phyloP scores from a whole-genome alignment of 805 yeast species.

The Saturnispora galanensis region DNA sequence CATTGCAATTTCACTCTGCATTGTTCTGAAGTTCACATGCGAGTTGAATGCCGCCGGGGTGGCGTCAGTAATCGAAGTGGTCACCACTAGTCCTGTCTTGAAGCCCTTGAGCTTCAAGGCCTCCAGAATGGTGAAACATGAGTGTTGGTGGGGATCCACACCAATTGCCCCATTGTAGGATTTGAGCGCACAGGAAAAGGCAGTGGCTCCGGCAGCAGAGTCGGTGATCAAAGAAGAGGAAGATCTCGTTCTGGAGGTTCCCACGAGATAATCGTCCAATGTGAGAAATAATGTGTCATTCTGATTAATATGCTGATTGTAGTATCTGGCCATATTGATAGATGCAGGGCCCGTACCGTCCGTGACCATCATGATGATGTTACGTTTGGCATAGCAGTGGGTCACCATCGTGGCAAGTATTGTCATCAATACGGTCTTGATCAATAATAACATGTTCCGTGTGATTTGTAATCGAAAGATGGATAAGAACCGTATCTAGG shows the following conservation, averaged over 20 bases:
- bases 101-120: slow-evolving; percentile 77
- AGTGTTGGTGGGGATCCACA: slow-evolving; percentile 55
- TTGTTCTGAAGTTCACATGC: slow-evolving; percentile 65
- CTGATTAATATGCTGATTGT: slow-evolving; percentile 49
- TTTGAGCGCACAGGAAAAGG: slow-evolving; percentile 77
- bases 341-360: slow-evolving; percentile 97
- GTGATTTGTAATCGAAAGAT: slow-evolving; percentile 13
- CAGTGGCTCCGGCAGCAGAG: slow-evolving; percentile 97
- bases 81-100: slow-evolving; percentile 82
- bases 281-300: slow-evolving; percentile 40
- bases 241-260: slow-evolving; percentile 79
- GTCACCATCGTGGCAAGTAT: not conserved
- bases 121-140: slow-evolving; percentile 84
- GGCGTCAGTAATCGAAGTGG: slow-evolving; percentile 88
- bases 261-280: slow-evolving; percentile 64
- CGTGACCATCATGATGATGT: slow-evolving; percentile 78
- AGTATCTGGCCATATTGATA: slow-evolving; percentile 67
- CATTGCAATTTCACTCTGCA: slow-evolving; percentile 78
- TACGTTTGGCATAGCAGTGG: slow-evolving; percentile 38
- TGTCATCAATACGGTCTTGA: slow-evolving; percentile 1
- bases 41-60: slow-evolving; percentile 87
- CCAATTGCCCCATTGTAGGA: slow-evolving; percentile 88
- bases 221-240: slow-evolving; percentile 74
- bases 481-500: slow-evolving; percentile 64
- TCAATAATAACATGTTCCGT: too few species aligned